Percentiles rank a stretch among this genome's conserved stretches.
Evolutionary conservation across 2,329 filamentous ascomycete species (phyloP).

Genomic region (Chrysosporium keratinophilum): DNA sequence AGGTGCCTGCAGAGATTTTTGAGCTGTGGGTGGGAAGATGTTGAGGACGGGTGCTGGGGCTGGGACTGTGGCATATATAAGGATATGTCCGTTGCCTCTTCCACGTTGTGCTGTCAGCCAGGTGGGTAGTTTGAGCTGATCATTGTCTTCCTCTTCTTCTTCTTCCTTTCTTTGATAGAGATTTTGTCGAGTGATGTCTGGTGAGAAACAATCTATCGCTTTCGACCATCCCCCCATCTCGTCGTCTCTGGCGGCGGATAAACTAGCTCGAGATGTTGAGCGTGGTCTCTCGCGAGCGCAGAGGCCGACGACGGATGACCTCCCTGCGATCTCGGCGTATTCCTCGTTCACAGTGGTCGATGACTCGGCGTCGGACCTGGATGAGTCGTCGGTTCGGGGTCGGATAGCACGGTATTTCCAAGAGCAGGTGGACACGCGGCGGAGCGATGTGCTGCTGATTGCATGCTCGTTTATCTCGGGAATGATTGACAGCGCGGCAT

Average conservation of each 20-base stretch:
- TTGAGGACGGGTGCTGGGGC: no score
- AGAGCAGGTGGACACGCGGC: constrained; percentile 13
- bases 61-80: no score
- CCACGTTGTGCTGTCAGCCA: not conserved
- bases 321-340: constrained; percentile 10
- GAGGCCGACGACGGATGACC: not conserved
- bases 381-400: not conserved
- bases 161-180: not conserved
- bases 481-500: constrained; percentile 16
- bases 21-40: no score
- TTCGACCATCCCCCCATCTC: constrained; percentile 9
- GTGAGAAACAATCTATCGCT: not conserved
- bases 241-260: not conserved
- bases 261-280: not conserved
- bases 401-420: constrained; percentile 12
- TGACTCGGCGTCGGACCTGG: not conserved
- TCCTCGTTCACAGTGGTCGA: constrained; percentile 16
- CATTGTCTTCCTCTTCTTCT: not conserved
- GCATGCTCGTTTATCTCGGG: constrained; percentile 16
- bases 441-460: constrained; percentile 14
- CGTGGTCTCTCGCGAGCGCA: not conserved
- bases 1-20: no score
- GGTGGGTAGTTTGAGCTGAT: not conserved
- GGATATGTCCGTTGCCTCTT: no score
- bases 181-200: not conserved